Base-by-base conservation (phyloP, 169 alveolate species). In the Haemoproteus tartakovskyi region DNA sequence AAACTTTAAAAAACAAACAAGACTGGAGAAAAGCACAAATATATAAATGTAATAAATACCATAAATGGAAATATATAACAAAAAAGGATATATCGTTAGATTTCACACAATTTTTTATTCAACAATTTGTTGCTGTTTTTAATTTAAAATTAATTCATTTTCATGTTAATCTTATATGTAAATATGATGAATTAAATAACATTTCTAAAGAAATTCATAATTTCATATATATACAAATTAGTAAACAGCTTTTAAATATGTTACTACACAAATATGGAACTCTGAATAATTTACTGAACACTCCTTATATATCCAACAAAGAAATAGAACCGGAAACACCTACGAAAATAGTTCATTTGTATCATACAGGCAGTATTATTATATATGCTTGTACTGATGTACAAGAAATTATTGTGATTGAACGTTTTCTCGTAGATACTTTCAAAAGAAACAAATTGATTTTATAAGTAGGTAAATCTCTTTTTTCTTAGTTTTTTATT, bases 111-210 rank as follows among this genome's bases (percentile, higher is more conserved):
- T 40, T 64, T 5, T 5, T 52, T 36, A 52, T 64, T 46, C 50
- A 64, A 21, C 82, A 64, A 36, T 59, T 64, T 1, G 82, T 64
- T 21, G 36, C 60, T 33, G 82, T 64, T 22, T 64, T 64, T 64
- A 64, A 52, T 27, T 36, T 64, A 22, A 37, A 64, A 56, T 54
- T 64, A 56, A 64, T 36, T 26, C 24, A 64, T 52, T 64, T 64
- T 46, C 70, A 64, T 8, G 54, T 64, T 26, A 12, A 46, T 18
- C 37, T 29, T 52, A 51, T 64, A 29, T 64, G 40, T 45, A 51
- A 33, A 9, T 64, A 64, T 64, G 19, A 16, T 12, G 82, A 64
- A 64, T 64, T 64, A 52, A 64, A 64, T 45, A 64, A 64, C 29
- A 64, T 64, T 18, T 11, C 54, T 40, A 64, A 56, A 18, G 82